A percentile compares a stretch with the other conserved stretches of the same genome.
Conservation (phyloP, 2,329 filamentous ascomycete species). For the Nemania serpens region DNA sequence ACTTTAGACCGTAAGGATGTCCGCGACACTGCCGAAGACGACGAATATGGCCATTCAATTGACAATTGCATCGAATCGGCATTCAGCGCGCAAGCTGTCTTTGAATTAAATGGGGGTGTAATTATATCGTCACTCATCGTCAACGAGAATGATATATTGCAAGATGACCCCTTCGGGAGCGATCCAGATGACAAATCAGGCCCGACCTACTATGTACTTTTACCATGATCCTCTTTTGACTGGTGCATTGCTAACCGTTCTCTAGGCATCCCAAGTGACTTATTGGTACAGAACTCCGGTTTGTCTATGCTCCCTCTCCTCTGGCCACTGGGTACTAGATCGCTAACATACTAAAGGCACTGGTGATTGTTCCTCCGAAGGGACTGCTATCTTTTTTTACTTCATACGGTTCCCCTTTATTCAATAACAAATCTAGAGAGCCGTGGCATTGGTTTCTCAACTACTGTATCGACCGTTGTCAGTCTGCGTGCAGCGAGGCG, state of each 20-base stretch:
- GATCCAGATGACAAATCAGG: constrained; percentile 17
- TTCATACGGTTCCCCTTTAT: not conserved
- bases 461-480: not conserved
- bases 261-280: constrained; percentile 4
- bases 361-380: constrained; percentile 26
- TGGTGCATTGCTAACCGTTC: not conserved
- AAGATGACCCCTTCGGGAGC: constrained; percentile 30
- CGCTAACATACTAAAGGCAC: constrained; percentile 11
- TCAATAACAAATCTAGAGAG: not conserved
- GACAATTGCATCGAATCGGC: constrained; percentile 18
- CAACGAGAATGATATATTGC: constrained; percentile 31
- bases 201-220: constrained; percentile 4
- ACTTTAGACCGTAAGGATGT: constrained; percentile 35
- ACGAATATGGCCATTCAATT: constrained; percentile 2
- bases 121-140: constrained; percentile 29
- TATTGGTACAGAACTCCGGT: constrained; percentile 21
- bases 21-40: not conserved
- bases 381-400: not conserved
- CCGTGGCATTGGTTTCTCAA: not conserved
- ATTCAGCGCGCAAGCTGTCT: constrained; percentile 33
- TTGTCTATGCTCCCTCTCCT: not conserved
- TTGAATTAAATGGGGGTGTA: constrained; percentile 36
- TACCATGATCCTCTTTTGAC: constrained; percentile 29
- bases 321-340: not conserved
- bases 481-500: not conserved